Evolutionary conservation across 495 filamentous ascomycete species (phyloP).

Genomic region (Annulohypoxylon moriforme): DNA sequence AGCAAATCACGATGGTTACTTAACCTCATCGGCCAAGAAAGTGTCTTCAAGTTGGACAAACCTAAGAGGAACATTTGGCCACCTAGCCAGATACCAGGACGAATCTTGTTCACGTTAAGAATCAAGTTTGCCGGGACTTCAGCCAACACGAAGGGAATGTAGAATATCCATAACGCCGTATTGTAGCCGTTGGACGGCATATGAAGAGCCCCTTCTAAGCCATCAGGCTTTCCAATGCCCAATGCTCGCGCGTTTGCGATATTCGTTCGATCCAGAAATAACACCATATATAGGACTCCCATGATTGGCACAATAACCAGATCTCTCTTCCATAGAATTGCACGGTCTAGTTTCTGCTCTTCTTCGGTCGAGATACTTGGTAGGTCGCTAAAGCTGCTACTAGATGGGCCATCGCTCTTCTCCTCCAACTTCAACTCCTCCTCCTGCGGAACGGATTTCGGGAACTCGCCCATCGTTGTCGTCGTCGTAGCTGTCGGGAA

Average conservation of each 20-base stretch:
- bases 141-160: constrained; percentile 35
- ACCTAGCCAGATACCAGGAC: constrained; percentile 36
- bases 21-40: not conserved
- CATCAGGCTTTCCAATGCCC: constrained; percentile 29
- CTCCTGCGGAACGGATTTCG: not conserved
- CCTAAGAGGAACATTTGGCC: constrained; percentile 38
- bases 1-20: not conserved
- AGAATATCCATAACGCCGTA: constrained; percentile 39
- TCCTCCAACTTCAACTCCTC: constrained; percentile 11
- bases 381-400: not conserved
- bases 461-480: constrained; percentile 13
- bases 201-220: constrained; percentile 32
- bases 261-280: constrained; percentile 44
- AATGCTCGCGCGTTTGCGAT: constrained; percentile 40
- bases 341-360: constrained; percentile 27
- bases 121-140: constrained; percentile 43
- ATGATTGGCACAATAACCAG: constrained; percentile 38
- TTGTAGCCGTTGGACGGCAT: constrained; percentile 43
- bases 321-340: constrained; percentile 39
- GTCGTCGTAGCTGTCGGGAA: no score
- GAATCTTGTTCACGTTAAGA: constrained; percentile 38
- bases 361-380: constrained; percentile 1
- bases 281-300: constrained; percentile 37
- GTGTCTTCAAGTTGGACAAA: constrained; percentile 5
- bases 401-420: constrained; percentile 11